Conservation (phyloP, 768 basidiomycete genomes). For the Lactarius evosmus region DNA sequence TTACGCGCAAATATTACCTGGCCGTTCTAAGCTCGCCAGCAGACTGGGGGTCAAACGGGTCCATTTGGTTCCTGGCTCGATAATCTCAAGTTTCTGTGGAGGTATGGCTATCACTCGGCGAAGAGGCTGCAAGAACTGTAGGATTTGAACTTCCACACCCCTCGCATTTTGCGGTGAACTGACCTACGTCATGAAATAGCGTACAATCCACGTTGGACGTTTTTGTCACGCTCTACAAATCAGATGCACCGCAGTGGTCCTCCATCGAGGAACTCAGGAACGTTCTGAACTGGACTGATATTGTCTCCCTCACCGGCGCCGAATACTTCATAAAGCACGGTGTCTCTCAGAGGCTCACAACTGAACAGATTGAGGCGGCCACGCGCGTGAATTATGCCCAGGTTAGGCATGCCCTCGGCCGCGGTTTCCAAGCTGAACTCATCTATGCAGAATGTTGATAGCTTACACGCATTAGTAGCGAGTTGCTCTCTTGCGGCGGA, state of each 20-base stretch:
- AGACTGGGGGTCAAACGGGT: background rate
- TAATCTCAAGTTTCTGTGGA: conserved; percentile 17
- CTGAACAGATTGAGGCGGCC: conserved; percentile 71
- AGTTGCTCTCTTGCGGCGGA: conserved; percentile 65
- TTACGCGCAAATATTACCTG: background rate
- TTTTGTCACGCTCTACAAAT: conserved; percentile 53
- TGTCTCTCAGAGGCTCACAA: conserved; percentile 53
- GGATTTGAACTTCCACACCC: background rate
- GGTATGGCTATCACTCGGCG: conserved; percentile 22
- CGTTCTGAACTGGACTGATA: conserved; percentile 29
- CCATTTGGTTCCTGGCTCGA: conserved; percentile 14
- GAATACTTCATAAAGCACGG: conserved; percentile 55
- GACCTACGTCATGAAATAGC: conserved; percentile 35
- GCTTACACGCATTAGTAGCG: conserved; percentile 77
- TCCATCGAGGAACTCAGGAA: conserved; percentile 40
- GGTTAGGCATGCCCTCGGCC: conserved; percentile 35
- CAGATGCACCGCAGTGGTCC: conserved; percentile 56
- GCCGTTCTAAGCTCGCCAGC: background rate
- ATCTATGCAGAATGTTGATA: conserved; percentile 51
- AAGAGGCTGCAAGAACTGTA: conserved; percentile 16
- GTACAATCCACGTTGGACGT: conserved; percentile 50
- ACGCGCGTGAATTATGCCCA: conserved; percentile 82
- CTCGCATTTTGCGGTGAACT: background rate
- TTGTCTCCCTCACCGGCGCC: conserved; percentile 48
- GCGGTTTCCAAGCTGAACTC: background rate